Base-by-base conservation (phyloP, 441 rosid genomes). In the Syzygium malaccense region DNA sequence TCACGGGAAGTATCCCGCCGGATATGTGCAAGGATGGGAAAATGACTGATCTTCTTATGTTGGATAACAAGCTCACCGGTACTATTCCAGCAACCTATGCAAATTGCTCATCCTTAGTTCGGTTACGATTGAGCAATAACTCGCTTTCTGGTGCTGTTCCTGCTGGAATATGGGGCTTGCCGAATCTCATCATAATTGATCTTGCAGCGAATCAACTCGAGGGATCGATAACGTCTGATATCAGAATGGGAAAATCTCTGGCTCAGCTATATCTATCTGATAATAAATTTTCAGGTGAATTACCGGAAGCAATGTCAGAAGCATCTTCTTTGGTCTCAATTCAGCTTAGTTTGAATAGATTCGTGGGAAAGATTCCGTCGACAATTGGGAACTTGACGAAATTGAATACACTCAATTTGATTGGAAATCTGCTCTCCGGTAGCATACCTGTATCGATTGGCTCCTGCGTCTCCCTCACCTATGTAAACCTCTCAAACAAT, bases 111-210 rank as follows among this genome's bases (percentile, higher is more conserved):
- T 90, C 92, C 86, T 53, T 95, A 87, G 49, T 23, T 86, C 95
- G 97, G 75, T 33, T 94, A 55, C 93, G 96, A 53, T 87, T 95
- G 86, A 93, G 89, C 89, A 93, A 92, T 87, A 95, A 95, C 88
- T 93, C 88, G 53, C 91, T 95, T 26, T 93, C 95, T 2, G 95
- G 95, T 57, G 51, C 85, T 23, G 85, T 95, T 84, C 95, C 95
- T 66, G 89, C 90, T 37, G 93, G 94, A 48, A 90, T 95, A 37
- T 95, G 96, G 96, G 89, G 95, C 84, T 92, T 95, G 92, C 95
- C 96, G 33, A 93, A 90, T 88, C 93, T 94, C 19, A 85, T 79
- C 86, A 55, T 95, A 15, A 89, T 95, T 86, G 97, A 94, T 88
- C 92, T 95, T 23, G 88, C 89, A 18, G 90, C 86, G 78, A 95